Percentiles rank a stretch among this genome's conserved stretches.
Conservation (phyloP, 2,329 filamentous ascomycete species). For the Onygena corvina region DNA sequence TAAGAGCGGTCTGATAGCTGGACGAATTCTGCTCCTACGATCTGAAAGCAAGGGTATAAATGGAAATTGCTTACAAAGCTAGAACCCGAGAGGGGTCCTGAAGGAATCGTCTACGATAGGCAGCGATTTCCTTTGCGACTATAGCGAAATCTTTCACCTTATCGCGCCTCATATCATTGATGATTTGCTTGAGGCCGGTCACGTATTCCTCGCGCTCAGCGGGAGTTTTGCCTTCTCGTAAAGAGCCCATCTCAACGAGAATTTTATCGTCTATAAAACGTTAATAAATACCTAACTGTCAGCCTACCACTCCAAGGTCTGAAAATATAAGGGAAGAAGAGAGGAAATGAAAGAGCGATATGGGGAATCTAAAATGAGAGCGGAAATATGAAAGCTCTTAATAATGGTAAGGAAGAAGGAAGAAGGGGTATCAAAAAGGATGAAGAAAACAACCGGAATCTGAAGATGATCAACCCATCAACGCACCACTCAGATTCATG, state of each 20-base stretch:
- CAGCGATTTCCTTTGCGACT: conserved; percentile 39
- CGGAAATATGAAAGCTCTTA: neutral
- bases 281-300: conserved; percentile 31
- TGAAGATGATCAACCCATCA: conserved; percentile 22
- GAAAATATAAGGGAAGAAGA: conserved; percentile 1
- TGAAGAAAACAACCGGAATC: conserved; percentile 10
- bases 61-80: conserved; percentile 27
- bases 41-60: neutral
- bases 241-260: conserved; percentile 38
- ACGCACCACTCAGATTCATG: conserved; percentile 66
- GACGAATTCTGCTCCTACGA: neutral
- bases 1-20: neutral
- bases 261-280: conserved; percentile 39
- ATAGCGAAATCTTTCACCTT: conserved; percentile 41
- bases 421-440: conserved; percentile 7
- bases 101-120: conserved; percentile 41
- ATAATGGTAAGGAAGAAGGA: neutral
- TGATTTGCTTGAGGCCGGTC: conserved; percentile 37
- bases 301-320: conserved; percentile 18
- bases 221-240: conserved; percentile 35
- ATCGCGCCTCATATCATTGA: conserved; percentile 39
- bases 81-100: conserved; percentile 36
- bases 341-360: conserved; percentile 2
- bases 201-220: conserved; percentile 36
- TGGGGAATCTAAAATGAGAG: neutral